phyloP scores from a whole-genome alignment of 2,329 filamentous ascomycete genomes.

The Simplicillium sp. region DNA sequence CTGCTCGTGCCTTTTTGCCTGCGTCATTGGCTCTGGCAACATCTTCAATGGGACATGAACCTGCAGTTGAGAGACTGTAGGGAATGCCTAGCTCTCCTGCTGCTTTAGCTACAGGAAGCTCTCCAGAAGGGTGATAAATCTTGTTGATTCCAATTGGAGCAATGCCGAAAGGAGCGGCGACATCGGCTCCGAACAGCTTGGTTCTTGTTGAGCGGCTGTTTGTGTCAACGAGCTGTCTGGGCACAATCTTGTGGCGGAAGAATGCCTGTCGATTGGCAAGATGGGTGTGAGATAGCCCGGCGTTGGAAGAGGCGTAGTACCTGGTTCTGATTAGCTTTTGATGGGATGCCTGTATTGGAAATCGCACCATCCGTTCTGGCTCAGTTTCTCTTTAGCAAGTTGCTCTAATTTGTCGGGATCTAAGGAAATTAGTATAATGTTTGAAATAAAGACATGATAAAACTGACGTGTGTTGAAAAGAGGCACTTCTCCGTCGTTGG shows the following conservation, averaged over 20 bases:
- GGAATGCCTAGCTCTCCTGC: slow-evolving; percentile 49
- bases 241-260: slow-evolving; percentile 53
- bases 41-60: slow-evolving; percentile 44
- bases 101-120: slow-evolving; percentile 49
- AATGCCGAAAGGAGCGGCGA: slow-evolving; percentile 53
- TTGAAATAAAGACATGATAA: too few species aligned
- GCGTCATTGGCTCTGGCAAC: slow-evolving; percentile 45
- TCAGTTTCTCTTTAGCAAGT: too few species aligned
- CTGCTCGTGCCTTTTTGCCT: slow-evolving; percentile 4
- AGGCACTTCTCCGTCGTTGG: slow-evolving; percentile 13
- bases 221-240: slow-evolving; percentile 51
- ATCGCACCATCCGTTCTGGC: too few species aligned
- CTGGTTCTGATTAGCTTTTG: slow-evolving; percentile 9
- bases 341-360: too few species aligned
- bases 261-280: slow-evolving; percentile 55
- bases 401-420: too few species aligned
- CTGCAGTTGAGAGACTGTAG: slow-evolving; percentile 51
- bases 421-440: too few species aligned
- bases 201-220: slow-evolving; percentile 47
- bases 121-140: slow-evolving; percentile 50
- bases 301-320: slow-evolving; percentile 48
- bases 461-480: slow-evolving; percentile 14
- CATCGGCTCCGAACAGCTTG: slow-evolving; percentile 49
- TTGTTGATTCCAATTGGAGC: slow-evolving; percentile 57
- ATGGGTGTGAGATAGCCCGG: slow-evolving; percentile 40